These are phyloP conservation scores for Phytophthora podocarpi DNA, from an alignment of 352 stramenopile species.

Conservation along the genomic window DNA sequence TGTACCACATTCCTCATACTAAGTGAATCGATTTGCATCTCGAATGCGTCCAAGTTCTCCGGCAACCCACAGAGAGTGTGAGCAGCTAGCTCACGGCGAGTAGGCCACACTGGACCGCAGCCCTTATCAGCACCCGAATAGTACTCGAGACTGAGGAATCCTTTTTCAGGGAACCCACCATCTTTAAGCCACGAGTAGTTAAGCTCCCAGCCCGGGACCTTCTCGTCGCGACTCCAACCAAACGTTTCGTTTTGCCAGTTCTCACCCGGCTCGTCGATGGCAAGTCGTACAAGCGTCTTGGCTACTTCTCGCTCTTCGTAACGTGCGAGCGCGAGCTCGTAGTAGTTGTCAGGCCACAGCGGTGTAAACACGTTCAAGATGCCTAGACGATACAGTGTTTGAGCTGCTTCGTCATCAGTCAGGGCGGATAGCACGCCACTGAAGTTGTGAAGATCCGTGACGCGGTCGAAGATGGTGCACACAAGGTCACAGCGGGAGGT, in stretches of 20 bases:
- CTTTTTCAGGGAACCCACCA: constrained; percentile 78
- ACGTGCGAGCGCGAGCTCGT: constrained; percentile 66
- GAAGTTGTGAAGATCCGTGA: constrained; percentile 79
- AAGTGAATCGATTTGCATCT: constrained; percentile 62
- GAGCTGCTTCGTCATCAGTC: constrained; percentile 56
- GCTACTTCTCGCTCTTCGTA: constrained; percentile 81
- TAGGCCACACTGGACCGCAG: constrained; percentile 73
- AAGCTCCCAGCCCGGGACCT: constrained; percentile 81
- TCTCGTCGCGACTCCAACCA: constrained; percentile 77
- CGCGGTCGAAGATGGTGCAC: constrained; percentile 69
- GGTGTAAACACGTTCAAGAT: constrained; percentile 80
- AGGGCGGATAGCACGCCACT: constrained; percentile 61
- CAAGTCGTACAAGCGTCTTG: constrained; percentile 72
- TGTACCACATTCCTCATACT: constrained; percentile 42
- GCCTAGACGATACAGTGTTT: constrained; percentile 67
- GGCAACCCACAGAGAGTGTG: constrained; percentile 61
- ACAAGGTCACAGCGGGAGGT: constrained; percentile 61
- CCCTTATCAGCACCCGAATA: constrained; percentile 80
- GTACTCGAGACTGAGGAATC: constrained; percentile 74
- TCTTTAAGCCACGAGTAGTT: constrained; percentile 85
- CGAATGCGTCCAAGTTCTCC: constrained; percentile 49
- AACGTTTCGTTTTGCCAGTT: constrained; percentile 85
- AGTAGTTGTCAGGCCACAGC: constrained; percentile 77
- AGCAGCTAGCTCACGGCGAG: constrained; percentile 54
- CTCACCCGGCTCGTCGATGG: constrained; percentile 81